A percentile compares a stretch with the other conserved stretches of the same genome.
phyloP scores from a whole-genome alignment of 192 early-diverging fungal genomes.

The Linnemannia hyalina region DNA sequence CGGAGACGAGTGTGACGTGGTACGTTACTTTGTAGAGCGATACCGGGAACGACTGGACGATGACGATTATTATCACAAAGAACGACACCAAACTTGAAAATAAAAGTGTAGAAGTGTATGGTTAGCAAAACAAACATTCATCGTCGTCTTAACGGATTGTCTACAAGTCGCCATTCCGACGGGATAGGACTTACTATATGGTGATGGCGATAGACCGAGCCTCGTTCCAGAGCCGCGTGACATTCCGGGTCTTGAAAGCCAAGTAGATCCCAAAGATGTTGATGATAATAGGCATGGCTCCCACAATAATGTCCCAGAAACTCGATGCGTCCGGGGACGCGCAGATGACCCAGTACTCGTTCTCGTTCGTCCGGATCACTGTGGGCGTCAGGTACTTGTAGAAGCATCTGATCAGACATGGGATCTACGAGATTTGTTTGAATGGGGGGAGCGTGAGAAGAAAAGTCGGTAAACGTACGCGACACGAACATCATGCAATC shows the following conservation, averaged over 20 bases:
- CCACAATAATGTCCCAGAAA: constrained; percentile 12
- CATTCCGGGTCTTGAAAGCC: constrained; percentile 40
- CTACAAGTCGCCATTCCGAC: no score
- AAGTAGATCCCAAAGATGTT: constrained; percentile 34
- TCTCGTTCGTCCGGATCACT: constrained; percentile 1
- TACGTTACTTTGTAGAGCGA: constrained; percentile 21
- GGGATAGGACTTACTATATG: constrained; percentile 20
- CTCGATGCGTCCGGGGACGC: neutral
- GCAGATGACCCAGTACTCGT: constrained; percentile 25
- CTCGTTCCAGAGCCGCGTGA: constrained; percentile 39
- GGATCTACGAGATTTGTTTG: neutral
- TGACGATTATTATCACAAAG: constrained; percentile 38
- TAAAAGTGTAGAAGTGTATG: neutral
- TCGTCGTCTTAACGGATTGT: no score
- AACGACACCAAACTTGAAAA: constrained; percentile 24
- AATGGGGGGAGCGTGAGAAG: neutral
- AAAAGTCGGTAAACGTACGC: neutral
- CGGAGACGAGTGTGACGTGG: constrained; percentile 23
- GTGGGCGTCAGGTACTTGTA: constrained; percentile 13
- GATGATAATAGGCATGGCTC: constrained; percentile 3
- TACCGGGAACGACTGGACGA: constrained; percentile 22
- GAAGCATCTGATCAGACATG: constrained; percentile 17
- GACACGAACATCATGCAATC: no score
- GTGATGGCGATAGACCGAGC: constrained; percentile 34
- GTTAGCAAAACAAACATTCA: no score